Conservation (phyloP, 371 early-diverging fungal species). For the Rhizopus delemar region DNA sequence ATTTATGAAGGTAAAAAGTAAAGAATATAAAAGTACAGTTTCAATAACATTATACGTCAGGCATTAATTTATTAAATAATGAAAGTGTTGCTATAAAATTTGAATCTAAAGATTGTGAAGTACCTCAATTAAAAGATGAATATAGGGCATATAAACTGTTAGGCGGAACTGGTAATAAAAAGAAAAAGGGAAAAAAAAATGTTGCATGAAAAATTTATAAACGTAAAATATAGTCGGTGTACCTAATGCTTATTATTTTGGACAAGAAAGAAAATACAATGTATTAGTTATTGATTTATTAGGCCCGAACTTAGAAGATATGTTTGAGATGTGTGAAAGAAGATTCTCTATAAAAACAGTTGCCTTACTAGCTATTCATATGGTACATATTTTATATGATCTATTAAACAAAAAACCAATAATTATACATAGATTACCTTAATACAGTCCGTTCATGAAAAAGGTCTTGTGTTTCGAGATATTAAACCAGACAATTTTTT, state of each 20-base stretch:
- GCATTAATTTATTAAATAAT: conserved; percentile 76
- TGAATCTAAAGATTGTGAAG: conserved; percentile 90
- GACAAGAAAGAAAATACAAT: conserved; percentile 88
- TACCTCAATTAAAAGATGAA: conserved; percentile 91
- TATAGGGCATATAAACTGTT: conserved; percentile 88
- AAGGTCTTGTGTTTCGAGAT: conserved; percentile 94
- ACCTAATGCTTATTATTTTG: conserved; percentile 87
- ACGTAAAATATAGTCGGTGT: conserved; percentile 60
- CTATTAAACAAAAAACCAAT: no score
- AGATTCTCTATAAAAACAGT: conserved; percentile 90
- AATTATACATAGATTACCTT: conserved; percentile 62
- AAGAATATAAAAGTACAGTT: neutral
- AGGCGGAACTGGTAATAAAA: conserved; percentile 58
- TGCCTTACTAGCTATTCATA: conserved; percentile 91
- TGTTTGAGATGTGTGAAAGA: conserved; percentile 90
- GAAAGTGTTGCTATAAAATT: conserved; percentile 90
- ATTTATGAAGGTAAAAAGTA: conserved; percentile 1
- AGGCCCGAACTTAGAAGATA: conserved; percentile 91
- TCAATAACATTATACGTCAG: conserved; percentile 24
- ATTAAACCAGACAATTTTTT: conserved; percentile 99
- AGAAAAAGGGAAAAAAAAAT: neutral
- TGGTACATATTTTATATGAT: conserved; percentile 55
- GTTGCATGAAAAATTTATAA: neutral
- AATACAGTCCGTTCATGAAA: conserved; percentile 91
- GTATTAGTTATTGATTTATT: conserved; percentile 92